Conservation (phyloP, 257 asterid genomes). For the Solanum habrochaites region DNA sequence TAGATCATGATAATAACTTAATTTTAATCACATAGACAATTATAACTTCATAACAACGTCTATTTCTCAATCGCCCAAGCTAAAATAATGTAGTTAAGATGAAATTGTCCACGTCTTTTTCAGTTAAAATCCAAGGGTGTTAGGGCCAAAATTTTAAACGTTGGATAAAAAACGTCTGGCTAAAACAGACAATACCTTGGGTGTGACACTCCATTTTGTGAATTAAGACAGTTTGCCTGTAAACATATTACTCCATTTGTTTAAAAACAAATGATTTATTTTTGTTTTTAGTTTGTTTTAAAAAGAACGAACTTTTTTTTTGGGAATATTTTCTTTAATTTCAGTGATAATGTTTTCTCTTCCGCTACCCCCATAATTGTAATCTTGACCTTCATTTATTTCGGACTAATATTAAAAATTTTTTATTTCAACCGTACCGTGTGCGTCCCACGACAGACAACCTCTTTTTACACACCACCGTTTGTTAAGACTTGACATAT, state of each 20-base stretch:
- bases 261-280: no score
- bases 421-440: no score
- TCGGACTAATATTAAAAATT: no score
- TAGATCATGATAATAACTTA: not conserved
- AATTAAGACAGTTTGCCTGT: not conserved
- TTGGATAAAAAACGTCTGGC: not conserved
- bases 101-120: not conserved
- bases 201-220: not conserved
- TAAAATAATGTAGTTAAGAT: not conserved
- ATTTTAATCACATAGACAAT: not conserved
- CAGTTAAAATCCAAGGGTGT: not conserved
- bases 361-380: no score
- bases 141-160: not conserved
- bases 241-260: not conserved
- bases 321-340: accelerated
- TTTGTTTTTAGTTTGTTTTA: accelerated
- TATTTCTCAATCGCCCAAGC: not conserved
- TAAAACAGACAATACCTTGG: not conserved
- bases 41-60: not conserved
- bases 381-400: no score
- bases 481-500: no score
- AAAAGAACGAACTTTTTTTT: accelerated
- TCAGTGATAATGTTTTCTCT: no score
- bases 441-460: no score
- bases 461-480: no score